phyloP scores from a whole-genome alignment of 129 eudicot genomes.

The Pulicaria dysenterica region DNA sequence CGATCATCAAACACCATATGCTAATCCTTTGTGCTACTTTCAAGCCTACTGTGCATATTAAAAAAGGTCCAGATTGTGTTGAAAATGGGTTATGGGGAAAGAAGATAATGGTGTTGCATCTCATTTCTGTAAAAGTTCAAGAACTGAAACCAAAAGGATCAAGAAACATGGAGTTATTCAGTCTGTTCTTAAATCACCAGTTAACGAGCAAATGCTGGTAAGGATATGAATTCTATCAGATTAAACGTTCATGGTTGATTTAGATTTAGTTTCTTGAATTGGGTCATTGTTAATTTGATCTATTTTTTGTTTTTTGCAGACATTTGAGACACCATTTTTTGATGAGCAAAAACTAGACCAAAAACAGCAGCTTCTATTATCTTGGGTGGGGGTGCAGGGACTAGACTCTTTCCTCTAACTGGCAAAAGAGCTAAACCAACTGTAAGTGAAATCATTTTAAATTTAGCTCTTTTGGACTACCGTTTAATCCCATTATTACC shows the following conservation, averaged over 20 bases:
- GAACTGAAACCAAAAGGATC: slow-evolving; percentile 34
- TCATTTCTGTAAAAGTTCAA: slow-evolving; percentile 34
- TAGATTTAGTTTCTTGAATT: too few relatives aligned
- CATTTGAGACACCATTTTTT: too few relatives aligned
- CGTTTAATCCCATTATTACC: not conserved
- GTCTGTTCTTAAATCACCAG: slow-evolving; percentile 71
- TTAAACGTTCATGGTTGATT: slow-evolving; percentile 5
- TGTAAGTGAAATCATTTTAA: slow-evolving; percentile 47
- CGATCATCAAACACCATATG: too few relatives aligned
- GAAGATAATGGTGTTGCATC: slow-evolving; percentile 36
- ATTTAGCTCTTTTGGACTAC: too few relatives aligned
- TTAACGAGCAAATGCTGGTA: slow-evolving; percentile 62
- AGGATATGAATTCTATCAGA: slow-evolving; percentile 14
- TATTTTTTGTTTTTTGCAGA: too few relatives aligned
- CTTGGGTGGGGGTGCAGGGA: slow-evolving; percentile 97
- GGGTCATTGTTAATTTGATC: too few relatives aligned
- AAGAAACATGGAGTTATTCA: slow-evolving; percentile 50
- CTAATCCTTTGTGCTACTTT: slow-evolving; percentile 49
- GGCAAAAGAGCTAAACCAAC: slow-evolving; percentile 95
- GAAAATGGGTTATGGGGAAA: slow-evolving; percentile 57
- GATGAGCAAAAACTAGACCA: too few relatives aligned
- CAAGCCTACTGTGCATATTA: slow-evolving; percentile 40
- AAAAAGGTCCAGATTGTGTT: slow-evolving; percentile 20
- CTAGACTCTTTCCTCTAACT: slow-evolving; percentile 88
- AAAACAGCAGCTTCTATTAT: too few relatives aligned